A percentile compares a stretch with the other conserved stretches of the same genome.
phyloP scores from a whole-genome alignment of 2,329 filamentous ascomycete genomes.

The Calonectria multiphialidica region DNA sequence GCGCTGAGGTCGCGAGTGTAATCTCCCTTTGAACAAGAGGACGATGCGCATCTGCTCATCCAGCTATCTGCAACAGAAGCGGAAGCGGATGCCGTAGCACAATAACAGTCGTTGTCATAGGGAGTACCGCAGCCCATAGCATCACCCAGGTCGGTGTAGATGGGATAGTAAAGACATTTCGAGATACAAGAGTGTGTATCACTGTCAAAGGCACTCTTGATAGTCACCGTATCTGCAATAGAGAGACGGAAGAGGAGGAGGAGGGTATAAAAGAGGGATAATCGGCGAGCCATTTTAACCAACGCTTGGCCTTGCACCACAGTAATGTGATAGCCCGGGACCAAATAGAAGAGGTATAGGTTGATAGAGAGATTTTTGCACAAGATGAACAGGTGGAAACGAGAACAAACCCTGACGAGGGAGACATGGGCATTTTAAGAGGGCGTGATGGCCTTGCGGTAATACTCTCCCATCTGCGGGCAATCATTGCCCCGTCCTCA shows the following conservation, averaged over 20 bases:
- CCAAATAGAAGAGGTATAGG: background rate
- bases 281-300: slow-evolving; percentile 26
- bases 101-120: slow-evolving; percentile 44
- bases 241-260: slow-evolving; percentile 15
- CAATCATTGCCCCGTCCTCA: slow-evolving; percentile 11
- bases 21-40: slow-evolving; percentile 36
- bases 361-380: background rate
- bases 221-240: slow-evolving; percentile 32
- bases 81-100: slow-evolving; percentile 37
- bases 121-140: slow-evolving; percentile 40
- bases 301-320: background rate
- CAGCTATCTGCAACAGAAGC: slow-evolving; percentile 31
- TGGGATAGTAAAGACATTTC: slow-evolving; percentile 34
- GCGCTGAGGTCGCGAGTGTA: slow-evolving; percentile 37
- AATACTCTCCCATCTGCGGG: background rate
- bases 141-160: slow-evolving; percentile 30
- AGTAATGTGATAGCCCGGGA: too few species aligned
- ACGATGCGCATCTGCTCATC: slow-evolving; percentile 39
- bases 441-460: background rate
- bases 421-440: slow-evolving; percentile 5
- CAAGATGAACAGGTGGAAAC: background rate
- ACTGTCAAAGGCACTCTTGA: slow-evolving; percentile 24
- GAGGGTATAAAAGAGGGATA: slow-evolving; percentile 14
- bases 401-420: background rate
- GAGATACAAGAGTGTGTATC: slow-evolving; percentile 35